Conservation (phyloP, 2,329 filamentous ascomycete genomes). For the Balansia obtecta region DNA sequence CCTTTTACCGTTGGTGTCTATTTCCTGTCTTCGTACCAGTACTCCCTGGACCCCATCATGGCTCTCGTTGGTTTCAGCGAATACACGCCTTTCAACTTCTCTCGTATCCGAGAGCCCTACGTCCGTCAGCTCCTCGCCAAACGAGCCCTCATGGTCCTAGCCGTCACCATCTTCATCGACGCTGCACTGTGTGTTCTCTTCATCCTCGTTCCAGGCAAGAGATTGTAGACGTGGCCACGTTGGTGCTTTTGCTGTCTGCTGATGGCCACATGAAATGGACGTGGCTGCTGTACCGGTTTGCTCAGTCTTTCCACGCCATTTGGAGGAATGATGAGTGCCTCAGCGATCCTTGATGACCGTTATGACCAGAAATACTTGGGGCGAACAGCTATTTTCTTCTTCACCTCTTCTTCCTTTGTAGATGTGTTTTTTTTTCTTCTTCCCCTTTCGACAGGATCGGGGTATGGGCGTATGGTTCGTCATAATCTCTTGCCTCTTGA, state of each 20-base stretch:
- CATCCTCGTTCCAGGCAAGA: constrained; percentile 85
- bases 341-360: constrained; percentile 4
- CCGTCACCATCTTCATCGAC: constrained; percentile 63
- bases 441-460: not conserved
- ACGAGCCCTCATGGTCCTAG: constrained; percentile 69
- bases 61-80: constrained; percentile 86
- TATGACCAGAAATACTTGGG: constrained; percentile 2
- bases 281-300: not conserved
- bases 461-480: constrained; percentile 1
- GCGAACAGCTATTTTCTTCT: not conserved
- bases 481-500: not conserved
- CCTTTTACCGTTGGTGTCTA: constrained; percentile 91
- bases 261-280: not conserved
- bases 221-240: constrained; percentile 37
- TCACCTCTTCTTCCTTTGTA: constrained; percentile 1
- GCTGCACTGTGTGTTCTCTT: constrained; percentile 80
- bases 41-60: constrained; percentile 84
- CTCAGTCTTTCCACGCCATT: constrained; percentile 1
- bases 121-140: constrained; percentile 76
- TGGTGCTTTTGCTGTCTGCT: not conserved
- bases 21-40: constrained; percentile 81
- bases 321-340: constrained; percentile 2
- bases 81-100: constrained; percentile 91
- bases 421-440: not conserved
- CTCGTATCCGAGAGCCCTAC: constrained; percentile 78